Percentiles rank a stretch among this genome's conserved stretches.
phyloP scores from a whole-genome alignment of 225 moss, liverwort and hornwort genomes.

The Pseudisothecium myosuroides region DNA sequence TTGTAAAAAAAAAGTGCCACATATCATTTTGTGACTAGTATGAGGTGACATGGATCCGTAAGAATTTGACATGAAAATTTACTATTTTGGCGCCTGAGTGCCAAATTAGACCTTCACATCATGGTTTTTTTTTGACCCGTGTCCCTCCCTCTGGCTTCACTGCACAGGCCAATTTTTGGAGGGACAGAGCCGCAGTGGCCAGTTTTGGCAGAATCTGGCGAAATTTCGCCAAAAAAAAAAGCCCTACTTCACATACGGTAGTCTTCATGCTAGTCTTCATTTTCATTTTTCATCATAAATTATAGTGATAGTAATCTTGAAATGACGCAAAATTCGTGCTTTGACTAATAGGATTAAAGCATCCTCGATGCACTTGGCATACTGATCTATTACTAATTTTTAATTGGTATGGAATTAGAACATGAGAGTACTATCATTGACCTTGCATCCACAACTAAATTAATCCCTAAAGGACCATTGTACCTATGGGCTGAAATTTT shows the following conservation, averaged over 20 bases:
- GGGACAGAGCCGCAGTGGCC: too few species aligned
- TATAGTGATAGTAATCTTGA: neutral
- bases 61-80: neutral
- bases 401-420: neutral
- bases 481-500: too few species aligned
- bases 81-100: rapidly evolving
- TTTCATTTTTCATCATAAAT: neutral
- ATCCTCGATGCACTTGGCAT: neutral
- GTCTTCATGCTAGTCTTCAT: too few species aligned
- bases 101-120: neutral
- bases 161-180: too few species aligned
- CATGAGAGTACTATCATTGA: neutral
- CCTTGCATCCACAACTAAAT: rapidly evolving
- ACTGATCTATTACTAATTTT: neutral
- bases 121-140: too few species aligned
- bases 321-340: neutral
- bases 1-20: too few species aligned
- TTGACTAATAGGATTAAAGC: neutral
- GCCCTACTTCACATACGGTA: too few species aligned
- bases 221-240: too few species aligned
- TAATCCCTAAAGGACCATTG: too few species aligned
- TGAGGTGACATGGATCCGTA: neutral
- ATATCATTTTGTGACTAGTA: too few species aligned
- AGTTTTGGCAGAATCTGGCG: too few species aligned
- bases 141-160: too few species aligned